A percentile compares a stretch with the other conserved stretches of the same genome.
Evolutionary conservation across 169 alveolate species (phyloP).

Genomic region (Perkinsus olseni): DNA sequence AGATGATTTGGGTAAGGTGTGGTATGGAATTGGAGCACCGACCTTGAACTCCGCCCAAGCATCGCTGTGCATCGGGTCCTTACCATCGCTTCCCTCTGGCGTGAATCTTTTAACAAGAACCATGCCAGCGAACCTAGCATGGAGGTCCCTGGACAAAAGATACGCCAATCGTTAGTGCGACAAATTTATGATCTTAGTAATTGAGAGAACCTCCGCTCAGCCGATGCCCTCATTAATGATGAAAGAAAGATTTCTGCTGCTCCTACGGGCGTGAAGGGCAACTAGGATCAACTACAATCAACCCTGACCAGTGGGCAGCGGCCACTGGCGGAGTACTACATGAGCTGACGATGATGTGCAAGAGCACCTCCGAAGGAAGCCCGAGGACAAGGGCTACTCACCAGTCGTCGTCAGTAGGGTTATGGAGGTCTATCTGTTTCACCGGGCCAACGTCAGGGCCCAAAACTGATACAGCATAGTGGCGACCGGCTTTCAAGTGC

Average conservation of each 20-base stretch:
- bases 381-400: not conserved
- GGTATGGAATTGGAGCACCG: not conserved
- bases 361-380: no score
- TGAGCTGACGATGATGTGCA: no score
- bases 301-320: no score
- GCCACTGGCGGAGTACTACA: no score
- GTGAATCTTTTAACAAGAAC: not conserved
- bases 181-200: no score
- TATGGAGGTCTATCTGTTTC: not conserved
- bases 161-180: no score
- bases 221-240: no score
- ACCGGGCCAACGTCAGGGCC: not conserved
- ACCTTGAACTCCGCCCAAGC: not conserved
- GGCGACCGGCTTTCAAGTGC: not conserved
- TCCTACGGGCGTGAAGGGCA: no score
- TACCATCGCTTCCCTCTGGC: not conserved
- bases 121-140: not conserved
- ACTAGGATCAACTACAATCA: no score
- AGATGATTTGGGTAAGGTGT: not conserved
- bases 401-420: not conserved
- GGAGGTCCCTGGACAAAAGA: no score
- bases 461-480: not conserved
- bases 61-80: not conserved
- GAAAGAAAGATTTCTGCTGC: no score
- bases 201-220: no score